These are phyloP conservation scores for Tuber aestivum DNA, from an alignment of 495 filamentous ascomycete genomes.

Conservation along the genomic window DNA sequence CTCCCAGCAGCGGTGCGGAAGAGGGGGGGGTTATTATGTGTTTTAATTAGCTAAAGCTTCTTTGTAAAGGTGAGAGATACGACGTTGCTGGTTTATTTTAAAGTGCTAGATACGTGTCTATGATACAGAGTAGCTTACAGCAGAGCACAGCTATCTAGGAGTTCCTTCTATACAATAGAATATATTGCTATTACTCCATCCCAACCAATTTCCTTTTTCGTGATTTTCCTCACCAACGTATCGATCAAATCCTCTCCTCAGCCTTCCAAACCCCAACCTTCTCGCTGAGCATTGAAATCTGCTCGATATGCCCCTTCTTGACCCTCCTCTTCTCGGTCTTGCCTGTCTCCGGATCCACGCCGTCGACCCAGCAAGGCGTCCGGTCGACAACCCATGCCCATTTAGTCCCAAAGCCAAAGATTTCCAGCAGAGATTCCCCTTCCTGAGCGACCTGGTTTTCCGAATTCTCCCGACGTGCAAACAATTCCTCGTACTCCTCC, in stretches of 20 bases:
- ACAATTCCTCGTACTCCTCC: conserved; percentile 12
- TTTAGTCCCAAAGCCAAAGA: conserved; percentile 18
- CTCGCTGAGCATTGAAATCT: conserved; percentile 9
- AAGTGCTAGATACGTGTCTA: background rate
- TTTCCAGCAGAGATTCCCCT: conserved; percentile 13
- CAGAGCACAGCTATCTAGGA: background rate
- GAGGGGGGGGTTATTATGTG: background rate
- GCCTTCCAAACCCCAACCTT: conserved; percentile 31
- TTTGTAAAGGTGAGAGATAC: background rate
- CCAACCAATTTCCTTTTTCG: background rate
- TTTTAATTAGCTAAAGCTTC: background rate
- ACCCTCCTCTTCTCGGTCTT: background rate
- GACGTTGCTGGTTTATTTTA: background rate
- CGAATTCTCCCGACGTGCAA: background rate
- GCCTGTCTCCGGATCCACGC: background rate
- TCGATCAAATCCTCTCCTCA: conserved; percentile 13
- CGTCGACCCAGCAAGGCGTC: conserved; percentile 9
- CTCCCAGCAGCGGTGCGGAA: background rate
- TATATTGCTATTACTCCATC: conserved; percentile 6
- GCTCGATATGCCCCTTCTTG: conserved; percentile 15
- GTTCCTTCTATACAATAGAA: background rate
- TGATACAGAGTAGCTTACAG: background rate
- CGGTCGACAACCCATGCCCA: conserved; percentile 12
- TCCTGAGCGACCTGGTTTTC: conserved; percentile 14
- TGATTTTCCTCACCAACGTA: background rate